Evolutionary conservation across 257 asterid genomes (phyloP), one percentile per base, ranked within the genome.

Genomic region (Coffea eugenioides): DNA sequence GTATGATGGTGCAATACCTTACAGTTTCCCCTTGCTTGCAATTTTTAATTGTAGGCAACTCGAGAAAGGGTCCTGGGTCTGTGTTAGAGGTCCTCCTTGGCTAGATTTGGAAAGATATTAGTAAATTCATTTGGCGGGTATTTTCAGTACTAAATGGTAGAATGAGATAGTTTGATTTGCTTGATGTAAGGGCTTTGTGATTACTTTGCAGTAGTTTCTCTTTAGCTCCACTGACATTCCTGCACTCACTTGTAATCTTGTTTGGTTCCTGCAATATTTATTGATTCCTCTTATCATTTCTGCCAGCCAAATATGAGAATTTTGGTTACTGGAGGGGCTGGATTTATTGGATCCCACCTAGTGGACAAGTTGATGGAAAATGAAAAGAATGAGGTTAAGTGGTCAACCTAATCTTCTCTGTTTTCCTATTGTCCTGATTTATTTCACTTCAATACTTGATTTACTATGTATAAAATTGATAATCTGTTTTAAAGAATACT

Each of bases 241-340:
- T 62, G 7, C 71, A 64, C 6, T 49, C 16, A 34, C 49, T 36
- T 49, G 2, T 77, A 8, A 67, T 54, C 39, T 20, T 70, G 16
- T 70, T 18, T 48, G 27, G 16, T 43, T 76, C 59, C 10, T 27
- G 73, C 64, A 46, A 43, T 43, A 27, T 66, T 80, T 9, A 49
- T 27, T 62, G 41, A 79, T 45, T 49, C 69, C 16, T 51, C 41
- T 64, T 64, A n/a, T 3, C 39, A 15, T 6, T 27, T 36, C 54
- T 76, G 41, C 9, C 76, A 88, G 91, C 87, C 91, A 16, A 88
- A 88, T 79, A 88, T 88, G 91, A 88, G 91, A 85, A 88, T 88
- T 75, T 82, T 88, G 80, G 89, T 88, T 62, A 88, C 91, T 59
- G 91, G 91, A 71, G 91, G 91, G 51, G 91, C 91, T 75, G 91